A percentile compares a stretch with the other conserved stretches of the same genome.
These are phyloP conservation scores for Torulaspora quercuum DNA, from an alignment of 805 yeast species.

Conservation along the genomic window DNA sequence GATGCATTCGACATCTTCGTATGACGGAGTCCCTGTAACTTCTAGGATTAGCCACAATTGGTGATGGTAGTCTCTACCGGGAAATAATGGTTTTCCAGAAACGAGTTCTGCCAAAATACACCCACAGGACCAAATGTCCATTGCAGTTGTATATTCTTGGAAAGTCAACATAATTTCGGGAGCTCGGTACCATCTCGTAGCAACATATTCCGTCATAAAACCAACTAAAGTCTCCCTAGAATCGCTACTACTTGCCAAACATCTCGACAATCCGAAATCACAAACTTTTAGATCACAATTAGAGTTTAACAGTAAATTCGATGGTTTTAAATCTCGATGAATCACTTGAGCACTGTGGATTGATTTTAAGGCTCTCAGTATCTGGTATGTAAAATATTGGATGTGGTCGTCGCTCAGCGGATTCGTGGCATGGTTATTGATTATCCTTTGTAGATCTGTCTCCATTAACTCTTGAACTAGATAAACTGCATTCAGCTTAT, in stretches of 20 bases:
- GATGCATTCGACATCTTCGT: slow-evolving; percentile 69
- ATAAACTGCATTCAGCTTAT: slow-evolving; percentile 67
- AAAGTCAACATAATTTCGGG: slow-evolving; percentile 78
- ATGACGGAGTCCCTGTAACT: slow-evolving; percentile 67
- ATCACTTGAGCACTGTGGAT: slow-evolving; percentile 71
- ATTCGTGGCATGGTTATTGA: slow-evolving; percentile 44
- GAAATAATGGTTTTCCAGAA: slow-evolving; percentile 60
- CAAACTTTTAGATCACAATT: slow-evolving; percentile 74
- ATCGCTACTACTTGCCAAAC: slow-evolving; percentile 39
- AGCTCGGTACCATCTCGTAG: slow-evolving; percentile 82
- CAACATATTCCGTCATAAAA: slow-evolving; percentile 74
- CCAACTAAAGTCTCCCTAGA: slow-evolving; percentile 49
- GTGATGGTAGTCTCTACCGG: slow-evolving; percentile 70
- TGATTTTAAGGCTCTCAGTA: slow-evolving; percentile 63
- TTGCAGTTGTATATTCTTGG: slow-evolving; percentile 69
- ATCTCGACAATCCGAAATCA: slow-evolving; percentile 73
- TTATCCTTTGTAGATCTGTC: slow-evolving; percentile 63
- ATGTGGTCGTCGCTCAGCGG: slow-evolving; percentile 60
- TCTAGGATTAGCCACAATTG: slow-evolving; percentile 65
- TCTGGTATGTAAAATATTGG: slow-evolving; percentile 67
- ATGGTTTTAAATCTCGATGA: slow-evolving; percentile 75
- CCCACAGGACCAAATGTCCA: slow-evolving; percentile 79
- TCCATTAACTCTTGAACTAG: slow-evolving; percentile 77
- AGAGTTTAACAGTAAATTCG: slow-evolving; percentile 61
- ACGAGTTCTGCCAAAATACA: slow-evolving; percentile 73